phyloP scores from a whole-genome alignment of 148 eudicot genomes.

The Cornus controversa region DNA sequence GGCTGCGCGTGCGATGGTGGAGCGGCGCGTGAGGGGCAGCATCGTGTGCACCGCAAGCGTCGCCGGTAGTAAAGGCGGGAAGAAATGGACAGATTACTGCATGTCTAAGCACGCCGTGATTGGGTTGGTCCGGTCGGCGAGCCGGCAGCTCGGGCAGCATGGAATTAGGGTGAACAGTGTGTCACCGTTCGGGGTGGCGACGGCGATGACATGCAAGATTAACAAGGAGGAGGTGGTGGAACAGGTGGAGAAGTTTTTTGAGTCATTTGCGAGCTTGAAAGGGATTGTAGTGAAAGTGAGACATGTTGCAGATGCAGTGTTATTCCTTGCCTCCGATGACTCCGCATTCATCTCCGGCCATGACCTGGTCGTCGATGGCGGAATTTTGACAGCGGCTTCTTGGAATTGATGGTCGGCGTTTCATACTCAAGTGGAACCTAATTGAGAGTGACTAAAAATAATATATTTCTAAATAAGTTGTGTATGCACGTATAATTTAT shows the following conservation, averaged over 20 bases:
- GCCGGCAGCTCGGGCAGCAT: constrained; percentile 9
- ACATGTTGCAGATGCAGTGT: constrained; percentile 20
- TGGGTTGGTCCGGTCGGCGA: background rate
- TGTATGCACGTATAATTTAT: no score
- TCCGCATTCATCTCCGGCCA: constrained; percentile 22
- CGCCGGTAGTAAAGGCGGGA: background rate
- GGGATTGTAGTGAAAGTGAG: constrained; percentile 8
- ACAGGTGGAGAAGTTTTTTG: background rate
- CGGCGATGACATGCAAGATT: background rate
- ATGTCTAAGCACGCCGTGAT: no score
- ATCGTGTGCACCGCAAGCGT: background rate
- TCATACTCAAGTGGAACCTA: no score
- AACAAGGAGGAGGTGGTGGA: background rate
- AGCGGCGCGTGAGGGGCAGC: background rate
- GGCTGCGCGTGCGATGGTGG: background rate
- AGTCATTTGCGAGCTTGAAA: background rate
- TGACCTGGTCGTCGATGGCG: constrained; percentile 24
- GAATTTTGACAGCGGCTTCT: background rate
- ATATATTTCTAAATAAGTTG: no score
- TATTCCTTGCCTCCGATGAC: constrained; percentile 25
- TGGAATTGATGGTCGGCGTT: background rate
- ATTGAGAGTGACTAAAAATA: no score
- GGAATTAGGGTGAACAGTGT: constrained; percentile 15
- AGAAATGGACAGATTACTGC: no score
- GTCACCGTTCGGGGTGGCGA: constrained; percentile 6